These are phyloP conservation scores for Pleurotus giganteus DNA, from an alignment of 768 basidiomycete species.

Conservation along the genomic window DNA sequence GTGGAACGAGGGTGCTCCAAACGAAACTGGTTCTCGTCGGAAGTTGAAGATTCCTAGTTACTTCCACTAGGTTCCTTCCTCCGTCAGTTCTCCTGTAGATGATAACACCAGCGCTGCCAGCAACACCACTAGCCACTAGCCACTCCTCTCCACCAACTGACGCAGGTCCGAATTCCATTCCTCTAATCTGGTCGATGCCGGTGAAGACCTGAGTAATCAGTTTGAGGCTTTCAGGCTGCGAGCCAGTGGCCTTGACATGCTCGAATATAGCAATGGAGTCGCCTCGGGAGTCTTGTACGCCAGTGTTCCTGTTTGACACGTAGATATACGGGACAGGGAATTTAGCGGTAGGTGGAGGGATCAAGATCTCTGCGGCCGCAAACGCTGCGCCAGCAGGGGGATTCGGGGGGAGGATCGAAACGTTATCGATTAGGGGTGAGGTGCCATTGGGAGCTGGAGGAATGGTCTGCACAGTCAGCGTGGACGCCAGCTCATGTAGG, in stretches of 20 bases:
- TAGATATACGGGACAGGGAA: slow-evolving; percentile 61
- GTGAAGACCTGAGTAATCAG: slow-evolving; percentile 55
- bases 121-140: slow-evolving; percentile 50
- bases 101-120: slow-evolving; percentile 52
- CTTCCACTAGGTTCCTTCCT: slow-evolving; percentile 46
- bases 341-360: slow-evolving; percentile 41
- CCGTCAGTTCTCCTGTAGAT: slow-evolving; percentile 50
- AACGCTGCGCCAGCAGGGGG: slow-evolving; percentile 37
- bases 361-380: slow-evolving; percentile 63
- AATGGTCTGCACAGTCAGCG: slow-evolving; percentile 56
- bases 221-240: slow-evolving; percentile 23
- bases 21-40: slow-evolving; percentile 54
- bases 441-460: slow-evolving; percentile 52
- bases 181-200: slow-evolving; percentile 60
- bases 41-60: slow-evolving; percentile 50
- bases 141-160: slow-evolving; percentile 46
- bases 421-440: slow-evolving; percentile 43
- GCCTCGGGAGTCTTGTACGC: slow-evolving; percentile 43
- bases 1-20: slow-evolving; percentile 27
- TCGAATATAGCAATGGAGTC: slow-evolving; percentile 67
- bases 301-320: slow-evolving; percentile 64
- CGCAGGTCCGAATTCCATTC: slow-evolving; percentile 58
- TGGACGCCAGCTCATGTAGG: slow-evolving; percentile 55
- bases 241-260: slow-evolving; percentile 23
- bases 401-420: slow-evolving; percentile 47